Evolutionary conservation across 768 basidiomycete species (phyloP).

Genomic region (Boletus coccyginus): DNA sequence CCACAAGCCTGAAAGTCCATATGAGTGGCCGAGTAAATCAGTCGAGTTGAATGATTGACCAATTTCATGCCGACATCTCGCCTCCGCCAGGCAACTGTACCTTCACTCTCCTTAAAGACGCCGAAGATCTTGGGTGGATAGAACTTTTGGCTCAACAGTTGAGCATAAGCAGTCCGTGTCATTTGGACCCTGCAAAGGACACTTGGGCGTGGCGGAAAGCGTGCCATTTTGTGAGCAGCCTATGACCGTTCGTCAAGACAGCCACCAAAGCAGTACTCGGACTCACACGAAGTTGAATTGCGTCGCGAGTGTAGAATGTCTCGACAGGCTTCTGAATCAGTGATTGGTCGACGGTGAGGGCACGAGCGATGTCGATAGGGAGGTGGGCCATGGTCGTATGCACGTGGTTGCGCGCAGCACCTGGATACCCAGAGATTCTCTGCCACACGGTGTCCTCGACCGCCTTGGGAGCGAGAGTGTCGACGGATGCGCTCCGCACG

Average conservation of each 20-base stretch:
- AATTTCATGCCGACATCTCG: slow-evolving; percentile 92
- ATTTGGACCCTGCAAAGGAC: slow-evolving; percentile 64
- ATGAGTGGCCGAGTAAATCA: neutral
- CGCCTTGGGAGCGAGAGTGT: slow-evolving; percentile 57
- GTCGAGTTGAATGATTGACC: slow-evolving; percentile 38
- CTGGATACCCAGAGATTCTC: slow-evolving; percentile 77
- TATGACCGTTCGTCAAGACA: slow-evolving; percentile 31
- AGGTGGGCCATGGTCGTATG: slow-evolving; percentile 80
- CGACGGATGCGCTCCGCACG: slow-evolving; percentile 48
- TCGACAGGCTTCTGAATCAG: slow-evolving; percentile 87
- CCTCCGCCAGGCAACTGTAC: slow-evolving; percentile 69
- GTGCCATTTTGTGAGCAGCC: slow-evolving; percentile 86
- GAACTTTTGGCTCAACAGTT: slow-evolving; percentile 88
- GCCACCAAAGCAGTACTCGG: neutral
- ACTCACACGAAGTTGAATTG: slow-evolving; percentile 80
- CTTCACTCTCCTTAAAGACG: slow-evolving; percentile 61
- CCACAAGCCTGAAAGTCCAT: slow-evolving; percentile 70
- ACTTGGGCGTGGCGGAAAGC: slow-evolving; percentile 75
- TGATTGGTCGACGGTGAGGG: slow-evolving; percentile 57
- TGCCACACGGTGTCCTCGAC: slow-evolving; percentile 70
- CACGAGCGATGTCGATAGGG: slow-evolving; percentile 75
- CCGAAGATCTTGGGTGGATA: slow-evolving; percentile 90
- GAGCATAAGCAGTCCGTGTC: slow-evolving; percentile 93
- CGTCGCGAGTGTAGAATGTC: slow-evolving; percentile 94
- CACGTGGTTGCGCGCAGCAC: slow-evolving; percentile 56